Base-by-base conservation (phyloP, 257 asterid species). In the Nicotiana paniculata region DNA sequence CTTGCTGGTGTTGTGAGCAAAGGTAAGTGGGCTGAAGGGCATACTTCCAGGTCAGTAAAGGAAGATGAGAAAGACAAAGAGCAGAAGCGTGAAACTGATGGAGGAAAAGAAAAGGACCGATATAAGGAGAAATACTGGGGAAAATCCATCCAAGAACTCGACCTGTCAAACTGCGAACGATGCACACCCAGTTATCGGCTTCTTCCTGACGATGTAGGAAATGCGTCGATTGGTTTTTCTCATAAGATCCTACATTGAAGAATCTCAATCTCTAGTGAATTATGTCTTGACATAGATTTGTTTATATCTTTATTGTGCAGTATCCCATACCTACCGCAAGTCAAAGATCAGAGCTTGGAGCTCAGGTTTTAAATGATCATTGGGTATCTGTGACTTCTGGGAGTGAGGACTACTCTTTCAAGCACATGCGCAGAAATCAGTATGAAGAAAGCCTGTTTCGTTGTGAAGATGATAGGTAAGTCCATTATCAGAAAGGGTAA, bases 311-410 rank as follows among this genome's bases (percentile, higher is more conserved):
- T 26, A 75, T 77, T 82, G 77, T 90, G 88, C 92, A 96, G 99
- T 96, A 93, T 85, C 98, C 98, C 68, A 92, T 93, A 80, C 86
- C 97, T 82, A 80, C 91, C 67, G 99, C 97, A 79, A 95, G 99
- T 89, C 95, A 93, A 85, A 93, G 93, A 84, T 90, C 98, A 72
- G 97, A 93, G 85, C 97, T 96, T 84, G 98, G 97, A 80, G 89
- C 90, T 76, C 93, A 90, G 89, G 98, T 96, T 74, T 86, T 96
- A 66, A 96, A 96, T 82, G 97, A 96, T 79, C 92, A 90, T 77
- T 96, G 97, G 98, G 99, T 96, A 64, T 96, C 99, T 84, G 99
- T 96, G 87, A 96, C 99, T 79, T 96, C 98, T 79, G 99, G 99
- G 78, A 96, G 99, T 87, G 99, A 96, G 89, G 99, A 96, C 88